Base-by-base conservation (phyloP, 371 early-diverging fungal species). In the Lichtheimia corymbifera region DNA sequence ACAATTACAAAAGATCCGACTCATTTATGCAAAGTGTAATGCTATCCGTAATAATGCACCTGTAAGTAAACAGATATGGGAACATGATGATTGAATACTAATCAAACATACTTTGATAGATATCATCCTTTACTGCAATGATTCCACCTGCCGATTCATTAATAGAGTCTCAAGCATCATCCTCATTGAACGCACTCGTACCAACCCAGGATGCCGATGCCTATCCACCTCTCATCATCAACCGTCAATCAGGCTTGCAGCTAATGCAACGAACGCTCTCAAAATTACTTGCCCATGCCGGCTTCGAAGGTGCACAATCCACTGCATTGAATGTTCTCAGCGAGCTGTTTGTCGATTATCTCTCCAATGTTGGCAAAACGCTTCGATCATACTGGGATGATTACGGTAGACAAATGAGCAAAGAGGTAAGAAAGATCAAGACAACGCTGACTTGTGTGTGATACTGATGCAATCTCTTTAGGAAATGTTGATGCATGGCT, bases 401-500 rank as follows among this genome's bases (percentile, higher is more conserved):
- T 51, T 90, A 91, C 69, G 79, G 83, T 5, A 74, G 81, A 45
- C 71, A 77, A 27, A 91, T 94, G 91, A 82, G 88, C 30, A 65
- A 80, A 0, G 95, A 93, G 74, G 92, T 91, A 82, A 58, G 73
- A 20, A 27, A 42, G 15, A 42, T n/a, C n/a, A n/a, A n/a, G n/a
- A n/a, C n/a, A n/a, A n/a, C n/a, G n/a, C n/a, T 13, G 28, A 7
- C 13, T 42, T 25, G 44, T 6, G 45, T 3, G 9, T 50, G 58
- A 6, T 18, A 17, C 22, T 9, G 7, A 57, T 12, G 17, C 42
- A 20, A 13, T 18, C 22, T 14, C 14, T 58, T 7, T 61, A 92
- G 88, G 92, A 93, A 70, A 93, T 96, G 50, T 61, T 97, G n/a
- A 68, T 84, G 18, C 93, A 93, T 64, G 76, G 92, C 11, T 75